phyloP scores from a whole-genome alignment of 371 early-diverging fungal species.

The Mucor sp. region DNA sequence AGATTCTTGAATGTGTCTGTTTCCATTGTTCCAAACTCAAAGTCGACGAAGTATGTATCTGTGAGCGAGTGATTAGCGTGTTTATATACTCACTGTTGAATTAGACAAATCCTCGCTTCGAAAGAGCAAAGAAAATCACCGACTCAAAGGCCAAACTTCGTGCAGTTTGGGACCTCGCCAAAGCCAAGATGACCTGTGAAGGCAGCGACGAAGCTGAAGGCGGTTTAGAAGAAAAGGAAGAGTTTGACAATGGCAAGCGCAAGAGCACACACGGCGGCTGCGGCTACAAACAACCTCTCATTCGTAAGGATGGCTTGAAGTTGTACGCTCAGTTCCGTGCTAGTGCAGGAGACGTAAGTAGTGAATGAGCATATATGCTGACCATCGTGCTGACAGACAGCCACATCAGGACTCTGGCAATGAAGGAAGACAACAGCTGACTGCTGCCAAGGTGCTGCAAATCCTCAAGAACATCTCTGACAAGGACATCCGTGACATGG shows the following conservation, averaged over 20 bases:
- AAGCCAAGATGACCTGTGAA: constrained; percentile 88
- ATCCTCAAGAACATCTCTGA: constrained; percentile 94
- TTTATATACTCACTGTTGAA: neutral
- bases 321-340: constrained; percentile 76
- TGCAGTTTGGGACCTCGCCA: constrained; percentile 94
- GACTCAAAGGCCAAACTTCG: constrained; percentile 82
- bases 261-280: constrained; percentile 89
- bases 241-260: constrained; percentile 42
- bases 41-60: constrained; percentile 72
- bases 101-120: constrained; percentile 75
- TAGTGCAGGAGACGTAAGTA: constrained; percentile 58
- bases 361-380: too few species aligned
- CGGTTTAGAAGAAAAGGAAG: constrained; percentile 52
- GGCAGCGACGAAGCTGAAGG: constrained; percentile 71
- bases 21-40: constrained; percentile 98
- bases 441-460: constrained; percentile 83
- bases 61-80: too few species aligned
- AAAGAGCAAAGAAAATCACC: constrained; percentile 67
- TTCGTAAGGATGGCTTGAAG: constrained; percentile 90
- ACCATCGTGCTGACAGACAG: neutral
- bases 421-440: constrained; percentile 76
- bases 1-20: constrained; percentile 99
- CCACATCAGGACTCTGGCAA: constrained; percentile 46
- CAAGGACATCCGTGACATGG: constrained; percentile 90
- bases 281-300: constrained; percentile 91